phyloP scores from a whole-genome alignment of 192 early-diverging fungal species.

The Coemansia asiatica region DNA sequence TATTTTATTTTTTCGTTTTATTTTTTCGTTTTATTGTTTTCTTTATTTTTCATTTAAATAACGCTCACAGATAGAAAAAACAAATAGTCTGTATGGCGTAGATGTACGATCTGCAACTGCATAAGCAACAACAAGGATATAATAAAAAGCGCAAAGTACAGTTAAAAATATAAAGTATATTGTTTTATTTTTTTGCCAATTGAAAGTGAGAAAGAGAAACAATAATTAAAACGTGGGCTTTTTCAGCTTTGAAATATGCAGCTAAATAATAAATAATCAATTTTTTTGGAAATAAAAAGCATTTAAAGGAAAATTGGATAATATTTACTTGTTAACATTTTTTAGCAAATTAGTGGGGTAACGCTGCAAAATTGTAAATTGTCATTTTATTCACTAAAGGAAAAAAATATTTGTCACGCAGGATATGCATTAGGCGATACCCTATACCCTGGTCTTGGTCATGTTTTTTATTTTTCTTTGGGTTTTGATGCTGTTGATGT shows the following conservation, averaged over 20 bases:
- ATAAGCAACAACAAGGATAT: not conserved
- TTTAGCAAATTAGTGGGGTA: no score
- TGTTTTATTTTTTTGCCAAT: not conserved
- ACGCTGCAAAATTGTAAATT: no score
- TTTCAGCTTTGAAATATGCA: no score
- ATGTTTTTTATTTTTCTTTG: not conserved
- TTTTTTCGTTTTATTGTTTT: not conserved
- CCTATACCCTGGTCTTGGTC: not conserved
- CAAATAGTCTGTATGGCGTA: not conserved
- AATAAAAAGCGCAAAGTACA: not conserved
- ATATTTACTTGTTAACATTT: no score
- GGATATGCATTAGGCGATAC: not conserved
- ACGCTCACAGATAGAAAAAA: not conserved
- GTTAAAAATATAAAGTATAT: not conserved
- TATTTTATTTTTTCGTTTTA: no score
- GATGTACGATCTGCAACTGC: not conserved
- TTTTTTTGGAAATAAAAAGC: not conserved
- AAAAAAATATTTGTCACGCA: not conserved
- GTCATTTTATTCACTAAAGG: no score
- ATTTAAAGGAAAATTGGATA: no score
- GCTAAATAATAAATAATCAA: no score
- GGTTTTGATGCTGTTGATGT: no score
- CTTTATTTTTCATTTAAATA: not conserved
- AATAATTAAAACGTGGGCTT: no score
- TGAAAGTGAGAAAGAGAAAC: no score